Evolutionary conservation across 352 stramenopile species (phyloP).

Genomic region (Globisporangium cylindrosporum): DNA sequence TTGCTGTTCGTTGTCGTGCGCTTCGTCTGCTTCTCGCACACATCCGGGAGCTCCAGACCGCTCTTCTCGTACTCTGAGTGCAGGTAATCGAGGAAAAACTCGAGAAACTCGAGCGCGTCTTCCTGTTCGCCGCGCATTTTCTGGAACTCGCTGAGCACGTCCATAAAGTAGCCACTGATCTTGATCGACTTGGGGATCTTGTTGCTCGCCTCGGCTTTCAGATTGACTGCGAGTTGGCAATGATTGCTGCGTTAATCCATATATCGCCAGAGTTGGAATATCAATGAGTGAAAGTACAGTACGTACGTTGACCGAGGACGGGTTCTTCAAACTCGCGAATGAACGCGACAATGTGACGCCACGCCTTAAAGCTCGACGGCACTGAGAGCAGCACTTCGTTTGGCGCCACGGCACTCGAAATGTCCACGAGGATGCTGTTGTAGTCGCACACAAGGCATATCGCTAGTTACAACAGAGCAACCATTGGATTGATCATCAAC

Average conservation of each 20-base stretch:
- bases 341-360: conserved; percentile 78
- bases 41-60: conserved; percentile 46
- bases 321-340: conserved; percentile 82
- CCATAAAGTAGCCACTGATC: conserved; percentile 82
- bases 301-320: conserved; percentile 61
- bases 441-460: not conserved
- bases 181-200: conserved; percentile 68
- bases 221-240: conserved; percentile 4
- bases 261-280: not conserved
- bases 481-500: too few relatives aligned
- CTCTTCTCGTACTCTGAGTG: conserved; percentile 83
- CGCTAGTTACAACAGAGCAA: not conserved
- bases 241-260: not conserved
- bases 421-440: conserved; percentile 56
- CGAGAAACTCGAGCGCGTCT: conserved; percentile 83
- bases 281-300: conserved; percentile 1
- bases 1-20: conserved; percentile 16
- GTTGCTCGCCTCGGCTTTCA: conserved; percentile 23
- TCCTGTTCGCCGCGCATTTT: conserved; percentile 81
- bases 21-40: conserved; percentile 67
- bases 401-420: conserved; percentile 47
- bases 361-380: conserved; percentile 58
- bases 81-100: conserved; percentile 84
- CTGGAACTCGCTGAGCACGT: conserved; percentile 78
- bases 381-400: conserved; percentile 43